A percentile compares a stretch with the other conserved stretches of the same genome.
These are phyloP conservation scores for Calonectria multiphialidica DNA, from an alignment of 2,329 filamentous ascomycete genomes.

Conservation along the genomic window DNA sequence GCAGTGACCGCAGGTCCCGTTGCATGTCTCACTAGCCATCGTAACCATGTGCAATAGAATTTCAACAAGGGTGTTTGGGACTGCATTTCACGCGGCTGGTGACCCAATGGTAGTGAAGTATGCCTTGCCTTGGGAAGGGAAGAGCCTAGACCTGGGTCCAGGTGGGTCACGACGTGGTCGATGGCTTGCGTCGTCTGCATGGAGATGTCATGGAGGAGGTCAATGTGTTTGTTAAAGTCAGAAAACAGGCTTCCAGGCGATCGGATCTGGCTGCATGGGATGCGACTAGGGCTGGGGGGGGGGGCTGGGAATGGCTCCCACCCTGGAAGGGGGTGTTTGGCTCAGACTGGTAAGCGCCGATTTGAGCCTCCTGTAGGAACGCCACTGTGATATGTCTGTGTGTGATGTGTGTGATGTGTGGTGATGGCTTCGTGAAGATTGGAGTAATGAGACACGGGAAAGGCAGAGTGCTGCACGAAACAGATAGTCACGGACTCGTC, in stretches of 20 bases:
- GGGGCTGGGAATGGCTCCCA: constrained; percentile 18
- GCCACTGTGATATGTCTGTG: constrained; percentile 3
- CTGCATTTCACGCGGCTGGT: constrained; percentile 40
- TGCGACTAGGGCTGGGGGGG: constrained; percentile 15
- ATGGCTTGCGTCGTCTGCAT: constrained; percentile 37
- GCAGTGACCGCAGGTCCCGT: constrained; percentile 33
- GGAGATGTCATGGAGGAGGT: constrained; percentile 27
- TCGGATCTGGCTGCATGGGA: constrained; percentile 42
- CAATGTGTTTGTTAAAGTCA: constrained; percentile 22
- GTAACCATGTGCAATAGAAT: constrained; percentile 45
- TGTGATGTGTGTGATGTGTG: background rate
- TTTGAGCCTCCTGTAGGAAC: constrained; percentile 35
- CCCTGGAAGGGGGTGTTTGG: background rate
- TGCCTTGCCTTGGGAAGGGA: constrained; percentile 39
- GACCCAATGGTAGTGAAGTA: constrained; percentile 42
- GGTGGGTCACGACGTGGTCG: constrained; percentile 34
- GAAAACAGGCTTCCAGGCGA: constrained; percentile 38
- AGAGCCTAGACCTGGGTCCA: constrained; percentile 18
- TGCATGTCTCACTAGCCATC: constrained; percentile 41
- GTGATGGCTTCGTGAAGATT: background rate
- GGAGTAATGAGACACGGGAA: constrained; percentile 1
- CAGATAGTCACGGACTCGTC: constrained; percentile 9
- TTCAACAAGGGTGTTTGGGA: constrained; percentile 31
- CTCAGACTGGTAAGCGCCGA: constrained; percentile 37
- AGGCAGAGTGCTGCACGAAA: background rate